Base-by-base conservation (phyloP, 306 rosid genomes). In the Malus sieversii region DNA sequence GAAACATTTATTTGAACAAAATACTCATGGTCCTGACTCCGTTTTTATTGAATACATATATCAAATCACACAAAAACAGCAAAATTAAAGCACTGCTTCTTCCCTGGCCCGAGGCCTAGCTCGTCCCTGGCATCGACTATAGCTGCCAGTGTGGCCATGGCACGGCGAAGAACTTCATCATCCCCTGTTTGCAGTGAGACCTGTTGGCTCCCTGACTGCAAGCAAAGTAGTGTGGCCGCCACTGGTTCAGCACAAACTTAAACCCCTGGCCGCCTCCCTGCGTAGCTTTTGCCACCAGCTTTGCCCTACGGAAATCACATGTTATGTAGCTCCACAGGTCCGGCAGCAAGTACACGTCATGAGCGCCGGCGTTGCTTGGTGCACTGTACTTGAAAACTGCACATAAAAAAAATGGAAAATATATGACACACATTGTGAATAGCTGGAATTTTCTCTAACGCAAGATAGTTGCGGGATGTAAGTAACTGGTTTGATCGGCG, bases 151-250 rank as follows among this genome's bases (percentile, higher is more conserved):
- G 75, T 1, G 85, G 81, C 70, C 72, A 72, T 23, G 91, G 90
- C 7, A 77, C 64, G 30, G 75, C 87, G 1, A 79, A 44, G 87
- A 86, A 82, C 81, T 88, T 88, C 78, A 84, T 76, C 75, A 82
- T 83, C 8, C 96, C 93, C 44, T 82, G 84, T n/a, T 81, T 81
- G 84, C 91, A 90, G 44, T 85, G 89, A 64, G 62, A 53, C 29
- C 84, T 79, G 23, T 82, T 79, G 27, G 73, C 82, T 57, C 78
- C 87, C 0, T 78, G 46, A 59, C 87, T 66, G 11, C 70, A 33
- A n/a, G 93, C 96, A 71, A 90, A 86, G 74, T 90, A 90, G 66
- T 80, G 80, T 45, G 93, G 86, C 67, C 48, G 73, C 86, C 55
- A 59, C n/a, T 71, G 76, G n/a, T 77, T 82, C 8, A 87, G 73